Percentiles rank a stretch among this genome's conserved stretches.
phyloP scores from a whole-genome alignment of 1,284 basidiomycete species.

The Trametes versicolor region DNA sequence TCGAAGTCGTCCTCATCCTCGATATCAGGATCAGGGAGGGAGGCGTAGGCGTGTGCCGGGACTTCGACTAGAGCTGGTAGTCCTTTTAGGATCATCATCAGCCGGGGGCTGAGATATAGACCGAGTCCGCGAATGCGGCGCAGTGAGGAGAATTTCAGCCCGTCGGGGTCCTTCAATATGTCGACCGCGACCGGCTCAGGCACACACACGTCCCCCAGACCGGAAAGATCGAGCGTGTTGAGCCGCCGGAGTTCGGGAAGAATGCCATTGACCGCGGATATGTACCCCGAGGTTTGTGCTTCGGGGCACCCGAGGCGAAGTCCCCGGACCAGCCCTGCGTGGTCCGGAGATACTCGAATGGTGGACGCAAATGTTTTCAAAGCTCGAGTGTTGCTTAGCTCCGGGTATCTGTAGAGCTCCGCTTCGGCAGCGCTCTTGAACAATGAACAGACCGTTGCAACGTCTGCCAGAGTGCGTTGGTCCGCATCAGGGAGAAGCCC shows the following conservation, averaged over 20 bases:
- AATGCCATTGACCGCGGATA: background rate
- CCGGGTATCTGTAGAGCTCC: conserved; percentile 8
- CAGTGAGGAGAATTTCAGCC: background rate
- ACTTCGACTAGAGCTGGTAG: conserved; percentile 3
- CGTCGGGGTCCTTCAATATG: background rate
- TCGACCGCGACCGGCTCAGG: background rate
- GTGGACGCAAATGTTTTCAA: background rate
- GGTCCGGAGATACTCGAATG: background rate
- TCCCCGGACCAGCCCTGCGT: conserved; percentile 5
- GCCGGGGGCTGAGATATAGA: background rate
- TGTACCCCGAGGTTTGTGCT: background rate
- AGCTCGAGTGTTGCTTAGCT: background rate
- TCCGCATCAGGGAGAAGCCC: background rate
- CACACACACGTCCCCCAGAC: conserved; percentile 1
- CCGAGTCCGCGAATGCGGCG: conserved; percentile 8
- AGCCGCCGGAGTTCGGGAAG: background rate
- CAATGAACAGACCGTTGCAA: background rate
- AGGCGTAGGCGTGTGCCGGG: background rate
- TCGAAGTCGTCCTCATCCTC: background rate
- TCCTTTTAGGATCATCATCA: background rate
- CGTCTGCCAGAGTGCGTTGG: background rate
- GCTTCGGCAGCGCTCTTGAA: conserved; percentile 4
- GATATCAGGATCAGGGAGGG: background rate
- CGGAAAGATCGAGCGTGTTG: background rate
- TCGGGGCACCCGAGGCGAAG: background rate